phyloP scores from a whole-genome alignment of 1,284 basidiomycete genomes.

The Tranzscheliella williamsii region DNA sequence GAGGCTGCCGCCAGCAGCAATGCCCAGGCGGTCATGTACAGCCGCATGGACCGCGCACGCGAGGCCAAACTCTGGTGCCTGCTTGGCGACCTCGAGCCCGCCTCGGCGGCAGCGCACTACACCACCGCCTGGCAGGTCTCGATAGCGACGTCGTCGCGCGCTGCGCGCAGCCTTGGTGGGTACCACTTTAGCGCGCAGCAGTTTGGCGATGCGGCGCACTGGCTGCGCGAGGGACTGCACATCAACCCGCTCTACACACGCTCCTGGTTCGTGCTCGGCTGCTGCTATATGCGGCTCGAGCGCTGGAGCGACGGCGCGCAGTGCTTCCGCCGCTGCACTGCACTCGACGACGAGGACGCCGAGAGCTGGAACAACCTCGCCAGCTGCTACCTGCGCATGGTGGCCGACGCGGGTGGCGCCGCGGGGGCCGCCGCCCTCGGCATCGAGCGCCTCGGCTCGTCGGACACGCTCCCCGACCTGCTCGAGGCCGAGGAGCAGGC shows the following conservation, averaged over 20 bases:
- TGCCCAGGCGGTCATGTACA: slow-evolving; percentile 64
- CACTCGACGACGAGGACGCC: slow-evolving; percentile 90
- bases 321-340: slow-evolving; percentile 82
- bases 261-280: slow-evolving; percentile 95
- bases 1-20: slow-evolving; percentile 29
- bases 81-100: slow-evolving; percentile 82
- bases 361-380: slow-evolving; percentile 99
- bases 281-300: slow-evolving; percentile 77
- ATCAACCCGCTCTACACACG: slow-evolving; percentile 87
- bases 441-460: slow-evolving; percentile 23
- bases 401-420: slow-evolving; percentile 19
- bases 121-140: slow-evolving; percentile 83
- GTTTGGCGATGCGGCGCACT: slow-evolving; percentile 71
- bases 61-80: slow-evolving; percentile 95
- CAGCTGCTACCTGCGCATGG: slow-evolving; percentile 76
- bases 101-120: slow-evolving; percentile 73
- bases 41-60: slow-evolving; percentile 69
- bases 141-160: slow-evolving; percentile 76
- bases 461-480: slow-evolving; percentile 23
- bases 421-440: slow-evolving; percentile 19
- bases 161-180: slow-evolving; percentile 87
- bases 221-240: slow-evolving; percentile 70
- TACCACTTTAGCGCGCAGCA: slow-evolving; percentile 74
- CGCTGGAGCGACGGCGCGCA: slow-evolving; percentile 75
- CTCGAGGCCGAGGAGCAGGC: slow-evolving; percentile 41